Evolutionary conservation across 2,329 filamentous ascomycete genomes (phyloP).

Genomic region (Alternaria arborescens): DNA sequence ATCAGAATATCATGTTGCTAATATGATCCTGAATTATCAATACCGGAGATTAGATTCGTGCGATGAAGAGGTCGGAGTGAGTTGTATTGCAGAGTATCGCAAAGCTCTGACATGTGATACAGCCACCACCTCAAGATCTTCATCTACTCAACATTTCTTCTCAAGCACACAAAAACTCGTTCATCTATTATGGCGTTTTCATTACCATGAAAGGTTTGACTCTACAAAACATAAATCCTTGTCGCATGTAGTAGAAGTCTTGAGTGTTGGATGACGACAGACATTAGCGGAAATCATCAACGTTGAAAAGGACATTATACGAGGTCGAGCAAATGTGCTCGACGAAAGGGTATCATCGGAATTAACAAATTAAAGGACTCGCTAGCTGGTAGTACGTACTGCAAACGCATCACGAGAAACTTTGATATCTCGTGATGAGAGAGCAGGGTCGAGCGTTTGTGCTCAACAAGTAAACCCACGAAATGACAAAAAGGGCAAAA

Average conservation of each 20-base stretch:
- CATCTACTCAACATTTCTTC: not conserved
- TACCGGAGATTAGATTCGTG: not conserved
- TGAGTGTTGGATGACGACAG: not conserved
- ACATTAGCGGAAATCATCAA: not conserved
- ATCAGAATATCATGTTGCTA: not conserved
- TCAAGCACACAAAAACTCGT: not conserved
- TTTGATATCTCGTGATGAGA: no score
- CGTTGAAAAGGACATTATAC: not conserved
- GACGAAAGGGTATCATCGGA: not conserved
- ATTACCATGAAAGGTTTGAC: not conserved
- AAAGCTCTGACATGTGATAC: not conserved
- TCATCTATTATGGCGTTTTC: not conserved
- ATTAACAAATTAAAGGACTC: not conserved
- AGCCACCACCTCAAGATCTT: not conserved
- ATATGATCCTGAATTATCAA: not conserved
- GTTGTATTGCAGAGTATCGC: not conserved
- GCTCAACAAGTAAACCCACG: not conserved
- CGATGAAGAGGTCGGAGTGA: not conserved
- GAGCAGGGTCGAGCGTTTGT: not conserved
- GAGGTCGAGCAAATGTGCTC: not conserved
- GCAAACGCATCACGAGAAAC: no score
- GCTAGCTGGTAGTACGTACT: no score
- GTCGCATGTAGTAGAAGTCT: not conserved
- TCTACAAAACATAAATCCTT: no score
- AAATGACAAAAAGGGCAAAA: not conserved